These are phyloP conservation scores for Vanderwaltozyma tropicalis DNA, from an alignment of 805 yeast genomes.

Conservation along the genomic window DNA sequence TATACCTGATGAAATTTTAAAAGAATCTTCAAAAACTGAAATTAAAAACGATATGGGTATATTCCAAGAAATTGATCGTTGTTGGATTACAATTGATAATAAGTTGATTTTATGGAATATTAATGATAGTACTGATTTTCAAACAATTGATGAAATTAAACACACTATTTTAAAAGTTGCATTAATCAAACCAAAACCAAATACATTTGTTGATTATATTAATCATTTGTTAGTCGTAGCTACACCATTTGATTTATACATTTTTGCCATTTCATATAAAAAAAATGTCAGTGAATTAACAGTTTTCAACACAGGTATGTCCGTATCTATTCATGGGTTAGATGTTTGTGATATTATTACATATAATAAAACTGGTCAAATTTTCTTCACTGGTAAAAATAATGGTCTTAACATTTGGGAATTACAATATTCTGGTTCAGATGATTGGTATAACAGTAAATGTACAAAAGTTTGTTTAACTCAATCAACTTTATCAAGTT, in stretches of 20 bases:
- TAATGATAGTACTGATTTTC: constrained; percentile 50
- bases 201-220: constrained; percentile 70
- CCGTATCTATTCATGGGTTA: constrained; percentile 70
- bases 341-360: constrained; percentile 53
- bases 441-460: constrained; percentile 68
- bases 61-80: constrained; percentile 65
- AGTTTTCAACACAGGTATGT: constrained; percentile 73
- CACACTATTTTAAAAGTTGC: constrained; percentile 69
- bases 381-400: constrained; percentile 73
- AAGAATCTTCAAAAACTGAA: constrained; percentile 55
- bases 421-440: constrained; percentile 68
- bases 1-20: constrained; percentile 73
- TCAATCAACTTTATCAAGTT: constrained; percentile 45
- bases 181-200: constrained; percentile 70
- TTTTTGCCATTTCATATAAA: constrained; percentile 58
- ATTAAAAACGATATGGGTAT: constrained; percentile 70
- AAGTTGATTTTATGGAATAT: constrained; percentile 81
- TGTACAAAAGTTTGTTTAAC: constrained; percentile 80
- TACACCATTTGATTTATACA: constrained; percentile 68
- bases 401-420: constrained; percentile 82
- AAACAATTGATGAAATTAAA: constrained; percentile 71
- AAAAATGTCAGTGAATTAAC: constrained; percentile 40
- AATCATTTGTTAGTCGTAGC: constrained; percentile 64
- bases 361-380: constrained; percentile 58
- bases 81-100: constrained; percentile 80